Evolutionary conservation across 164 flowering plant species (phyloP), one percentile per base, ranked within the genome.

Genomic region (Sextonia rubra): DNA sequence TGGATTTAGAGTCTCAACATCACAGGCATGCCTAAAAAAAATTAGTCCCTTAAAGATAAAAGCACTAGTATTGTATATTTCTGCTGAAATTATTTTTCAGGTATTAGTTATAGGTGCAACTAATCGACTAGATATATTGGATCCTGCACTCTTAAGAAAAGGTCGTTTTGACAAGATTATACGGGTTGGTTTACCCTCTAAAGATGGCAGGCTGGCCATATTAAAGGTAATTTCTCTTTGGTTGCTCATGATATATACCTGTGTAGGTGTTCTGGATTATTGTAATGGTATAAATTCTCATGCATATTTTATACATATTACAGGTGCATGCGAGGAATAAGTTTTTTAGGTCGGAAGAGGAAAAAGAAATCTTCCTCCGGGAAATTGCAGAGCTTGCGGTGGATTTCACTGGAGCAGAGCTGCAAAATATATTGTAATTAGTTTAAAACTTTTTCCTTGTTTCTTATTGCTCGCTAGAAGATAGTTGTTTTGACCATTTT

Each of bases 301-400:
- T 70, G 78, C 47, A 23, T 64, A 3, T 18, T 62, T 30, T 68
- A 44, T 77, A 65, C 37, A 17, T 61, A 14, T 47, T 27, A 64
- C 80, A 94, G 98, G 98, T 95, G 77, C 99, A 93, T 84, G 99
- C 99, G 27, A 89, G 90, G 78, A 95, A 91, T 79, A 95, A 95
- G 80, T 88, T 76, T 77, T 95, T 95, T 68, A 86, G 83, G 61
- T 91, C 98, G 18, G 99, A 95, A 66, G 88, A 82, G 73, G 97
- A 95, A 77, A 95, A 91, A 80, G 88, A 86, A 69, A 72, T 14
- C 67, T 82, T 95, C 56, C 84, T 93, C 75, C 85, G 84, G 77
- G 98, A 95, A 86, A 77, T 95, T 74, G 89, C 96, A 11, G 99
- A 88, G 76, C 88, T 82, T 26, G 79, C 97, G 1, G 93, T 89